Base-by-base conservation (phyloP, 2,329 filamentous ascomycete genomes). In the Colletotrichum liriopes region DNA sequence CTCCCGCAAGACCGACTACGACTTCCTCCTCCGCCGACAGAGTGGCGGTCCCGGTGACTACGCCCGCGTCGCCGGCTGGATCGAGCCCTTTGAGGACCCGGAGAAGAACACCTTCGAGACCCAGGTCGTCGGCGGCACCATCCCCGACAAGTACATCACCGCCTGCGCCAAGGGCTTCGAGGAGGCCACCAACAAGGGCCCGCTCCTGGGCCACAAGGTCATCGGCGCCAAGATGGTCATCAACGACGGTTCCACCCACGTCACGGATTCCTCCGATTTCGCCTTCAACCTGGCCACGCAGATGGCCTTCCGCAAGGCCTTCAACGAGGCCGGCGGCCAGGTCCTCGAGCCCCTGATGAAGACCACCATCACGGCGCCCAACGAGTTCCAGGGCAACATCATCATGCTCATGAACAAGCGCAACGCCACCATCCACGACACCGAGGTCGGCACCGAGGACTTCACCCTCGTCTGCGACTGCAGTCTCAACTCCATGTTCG, bases 271-370 rank as follows among this genome's bases (percentile, higher is more conserved):
- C 18, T 97, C 94, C 39, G 96, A 99, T 89, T 94, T 95, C 87
- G 92, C 96, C 16, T 99, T 99, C 90, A 97, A 93, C 84, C 93
- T 92, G 77, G 96, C 96, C 16, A 97, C 96, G 2, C 94, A 98
- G 83, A 94, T 98, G 86, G 96, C 96, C 35, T 99, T 99, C 92
- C 92, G 93, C 77, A 98, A 98, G 85, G 93, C 94, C 23, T 98
- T 99, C 86, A 87, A 89, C 72, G 91, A 93, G 16, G 94, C 93
- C 43, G 90, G 91, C 64, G 95, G 96, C 3, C 90, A 94, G 78
- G 92, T 99, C 12, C 90, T 99, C 45, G 96, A 99, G 84, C 96
- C 96, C 6, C 85, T 99, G 66, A 99, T 99, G 96, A 98, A 98
- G 89, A 98, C 95, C 0, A 95, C 95, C 73, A 95, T 99, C 78